Base-by-base conservation (phyloP, 192 early-diverging fungal species). In the Gigaspora rosea region DNA sequence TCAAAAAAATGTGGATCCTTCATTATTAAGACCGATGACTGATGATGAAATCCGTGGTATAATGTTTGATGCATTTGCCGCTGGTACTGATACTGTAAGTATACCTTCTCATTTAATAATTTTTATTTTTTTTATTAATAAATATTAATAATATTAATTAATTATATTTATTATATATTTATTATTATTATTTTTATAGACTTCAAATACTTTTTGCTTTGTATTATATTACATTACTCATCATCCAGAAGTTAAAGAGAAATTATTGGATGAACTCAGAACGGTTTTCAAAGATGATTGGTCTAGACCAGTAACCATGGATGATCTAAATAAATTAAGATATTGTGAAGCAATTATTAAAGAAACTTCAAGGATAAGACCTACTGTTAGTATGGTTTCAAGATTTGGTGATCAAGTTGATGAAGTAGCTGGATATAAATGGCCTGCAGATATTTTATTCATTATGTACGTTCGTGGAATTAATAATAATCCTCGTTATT, bases 361-460 rank as follows among this genome's bases (percentile, higher is more conserved):
- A 27, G 71, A 72, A 41, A 20, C 48, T 9, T 8, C 15, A 11
- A 20, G 71, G 35, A 22, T 72, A 49, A 56, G 8, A 16, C 35
- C 49, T 16, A 27, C n/a, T 3, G 50, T 72, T 18, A 16, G 41
- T 9, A 12, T 72, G 22, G 18, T 35, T 56, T 18, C 15, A 12
- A 52, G 48, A 72, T 16, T 15, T 11, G 5, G 6, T 51, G 16
- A 51, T 16, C 18, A 72, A 35, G 20, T 2, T 35, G 71, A 72
- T 22, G 71, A 57, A 57, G 36, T 72, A 10, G 51, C 27, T 56
- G 71, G 71, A 72, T 57, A 72, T 33, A 56, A 72, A 56, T 72
- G 22, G 22, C 33, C 35, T 35, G 35, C n/a, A 49, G 71, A 49
- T 4, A 56, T 10, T 15, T 11, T 46, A 70, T 50, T 51, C 18